Conservation (phyloP, 129 eudicot genomes). For the Pittosporum tobira region DNA sequence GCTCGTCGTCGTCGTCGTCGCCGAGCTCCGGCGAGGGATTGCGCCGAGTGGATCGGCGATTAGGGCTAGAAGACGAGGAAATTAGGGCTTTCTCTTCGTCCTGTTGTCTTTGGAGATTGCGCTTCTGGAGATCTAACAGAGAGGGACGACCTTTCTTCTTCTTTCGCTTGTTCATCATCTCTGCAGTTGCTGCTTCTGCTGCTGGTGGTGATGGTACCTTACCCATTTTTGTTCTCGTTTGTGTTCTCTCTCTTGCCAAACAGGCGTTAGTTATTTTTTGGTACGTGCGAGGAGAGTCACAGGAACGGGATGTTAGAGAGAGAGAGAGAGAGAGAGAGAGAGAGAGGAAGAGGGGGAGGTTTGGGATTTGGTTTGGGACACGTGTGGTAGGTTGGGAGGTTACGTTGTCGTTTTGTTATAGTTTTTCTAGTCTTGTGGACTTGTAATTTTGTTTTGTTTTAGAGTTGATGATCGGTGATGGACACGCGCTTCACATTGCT, state of each 20-base stretch:
- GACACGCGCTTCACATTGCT: too few relatives aligned
- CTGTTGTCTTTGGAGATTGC: constrained; percentile 29
- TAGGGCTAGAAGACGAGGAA: constrained; percentile 19
- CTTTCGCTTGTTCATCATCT: constrained; percentile 38
- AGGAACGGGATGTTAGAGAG: neutral
- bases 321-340: neutral
- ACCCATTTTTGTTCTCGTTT: constrained; percentile 40
- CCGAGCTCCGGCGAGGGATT: constrained; percentile 36
- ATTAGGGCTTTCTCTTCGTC: constrained; percentile 17
- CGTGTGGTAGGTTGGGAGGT: neutral
- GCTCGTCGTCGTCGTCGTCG: constrained; percentile 85
- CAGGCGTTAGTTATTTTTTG: constrained; percentile 27
- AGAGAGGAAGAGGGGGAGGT: neutral
- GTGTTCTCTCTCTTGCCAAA: constrained; percentile 29
- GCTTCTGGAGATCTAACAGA: constrained; percentile 46
- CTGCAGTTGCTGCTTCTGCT: constrained; percentile 14
- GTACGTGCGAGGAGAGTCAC: constrained; percentile 3
- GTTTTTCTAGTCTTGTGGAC: neutral
- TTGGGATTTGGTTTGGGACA: neutral
- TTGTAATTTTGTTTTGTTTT: too few relatives aligned
- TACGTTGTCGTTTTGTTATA: constrained; percentile 10
- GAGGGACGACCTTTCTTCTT: constrained; percentile 88
- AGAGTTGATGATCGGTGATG: too few relatives aligned
- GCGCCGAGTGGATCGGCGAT: constrained; percentile 85
- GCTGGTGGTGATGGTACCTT: constrained; percentile 32